Conservation (phyloP, 2,329 filamentous ascomycete genomes). For the Chaetomium globosum region DNA sequence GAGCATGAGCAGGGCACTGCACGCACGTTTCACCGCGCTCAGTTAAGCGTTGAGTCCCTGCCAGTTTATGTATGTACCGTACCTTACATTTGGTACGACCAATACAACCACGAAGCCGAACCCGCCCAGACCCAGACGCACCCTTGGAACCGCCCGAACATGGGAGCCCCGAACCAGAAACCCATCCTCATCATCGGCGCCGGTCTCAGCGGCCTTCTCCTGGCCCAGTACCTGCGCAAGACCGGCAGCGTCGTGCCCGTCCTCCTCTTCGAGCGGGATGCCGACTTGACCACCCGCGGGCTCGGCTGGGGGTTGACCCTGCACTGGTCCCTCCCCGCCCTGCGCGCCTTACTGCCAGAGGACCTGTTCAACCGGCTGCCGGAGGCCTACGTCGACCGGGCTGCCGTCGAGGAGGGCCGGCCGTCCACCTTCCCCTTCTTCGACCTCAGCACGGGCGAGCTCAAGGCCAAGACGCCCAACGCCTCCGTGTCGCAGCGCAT, state of each 20-base stretch:
- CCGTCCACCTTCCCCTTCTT: slow-evolving; percentile 58
- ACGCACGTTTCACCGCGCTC: slow-evolving; percentile 2
- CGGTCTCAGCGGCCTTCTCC: slow-evolving; percentile 34
- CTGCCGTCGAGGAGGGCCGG: slow-evolving; percentile 51
- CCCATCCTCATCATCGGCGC: slow-evolving; percentile 36
- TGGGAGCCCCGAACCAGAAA: slow-evolving; percentile 21
- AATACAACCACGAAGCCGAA: slow-evolving; percentile 5
- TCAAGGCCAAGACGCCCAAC: slow-evolving; percentile 46
- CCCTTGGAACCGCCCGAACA: slow-evolving; percentile 3
- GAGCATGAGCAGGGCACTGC: slow-evolving; percentile 4
- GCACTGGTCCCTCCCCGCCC: slow-evolving; percentile 61
- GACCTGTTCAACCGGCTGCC: slow-evolving; percentile 50
- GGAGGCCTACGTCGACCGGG: slow-evolving; percentile 57
- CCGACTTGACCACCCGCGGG: slow-evolving; percentile 50
- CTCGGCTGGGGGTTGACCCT: slow-evolving; percentile 66
- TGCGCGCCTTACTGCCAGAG: slow-evolving; percentile 55
- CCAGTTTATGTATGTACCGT: too few species aligned
- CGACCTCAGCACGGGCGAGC: slow-evolving; percentile 55
- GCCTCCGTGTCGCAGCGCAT: slow-evolving; percentile 51
- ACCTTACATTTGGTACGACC: not conserved
- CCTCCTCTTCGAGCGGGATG: slow-evolving; percentile 57
- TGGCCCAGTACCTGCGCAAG: slow-evolving; percentile 37
- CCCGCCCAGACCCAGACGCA: not conserved
- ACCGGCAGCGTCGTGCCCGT: slow-evolving; percentile 43
- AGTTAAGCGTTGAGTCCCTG: slow-evolving; percentile 6